Evolutionary conservation across 805 yeast species (phyloP), one percentile per base, ranked within the genome.

Genomic region (Cyberlindnera mycetangii): DNA sequence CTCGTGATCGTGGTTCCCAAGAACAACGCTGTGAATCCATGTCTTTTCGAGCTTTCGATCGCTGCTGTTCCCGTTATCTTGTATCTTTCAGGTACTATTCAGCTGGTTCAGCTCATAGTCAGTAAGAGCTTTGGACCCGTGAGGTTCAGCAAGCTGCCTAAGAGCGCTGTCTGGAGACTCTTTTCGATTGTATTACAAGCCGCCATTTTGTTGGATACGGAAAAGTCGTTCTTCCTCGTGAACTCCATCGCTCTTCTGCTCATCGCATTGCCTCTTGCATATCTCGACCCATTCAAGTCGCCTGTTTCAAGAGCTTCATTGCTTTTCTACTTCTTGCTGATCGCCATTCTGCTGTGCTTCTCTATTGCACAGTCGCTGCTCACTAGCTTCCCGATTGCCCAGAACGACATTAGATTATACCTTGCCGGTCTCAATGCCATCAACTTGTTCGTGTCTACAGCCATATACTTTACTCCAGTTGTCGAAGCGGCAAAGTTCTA

Each of bases 241-340:
- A 59, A 58, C 27, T 39, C 60, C 0, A 16, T 51, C 8, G 47
- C 54, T 1, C 34, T 61, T 5, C 15, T 52, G 3, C 38, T 54
- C 2, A 44, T 70, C 3, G 63, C 72, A 2, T 36, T 69, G 1
- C 79, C 80, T 0, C 54, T 78, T 11, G 75, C 74, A 33, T 43
- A 63, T 8, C 45, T 74, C 15, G 83, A 79, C 49, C 64, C 68
- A 8, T 64, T 70, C 36, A 63, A 69, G 37, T 61, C 66, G 1
- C 53, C 68, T 0, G 57, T 85, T 16, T 76, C 97, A 2, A 78
- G 75, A 53, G 87, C 92, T 1, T 72, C 81, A 0, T 65, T 88
- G 37, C 72, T 92, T 27, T 74, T 85, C 52, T 92, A 78, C 67
- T 90, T 96, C 92, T 66, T 84, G 30, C 72, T 81, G 46, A 70